A percentile compares a stretch with the other conserved stretches of the same genome.
Conservation (phyloP, 495 filamentous ascomycete genomes). For the Physcia stellaris region DNA sequence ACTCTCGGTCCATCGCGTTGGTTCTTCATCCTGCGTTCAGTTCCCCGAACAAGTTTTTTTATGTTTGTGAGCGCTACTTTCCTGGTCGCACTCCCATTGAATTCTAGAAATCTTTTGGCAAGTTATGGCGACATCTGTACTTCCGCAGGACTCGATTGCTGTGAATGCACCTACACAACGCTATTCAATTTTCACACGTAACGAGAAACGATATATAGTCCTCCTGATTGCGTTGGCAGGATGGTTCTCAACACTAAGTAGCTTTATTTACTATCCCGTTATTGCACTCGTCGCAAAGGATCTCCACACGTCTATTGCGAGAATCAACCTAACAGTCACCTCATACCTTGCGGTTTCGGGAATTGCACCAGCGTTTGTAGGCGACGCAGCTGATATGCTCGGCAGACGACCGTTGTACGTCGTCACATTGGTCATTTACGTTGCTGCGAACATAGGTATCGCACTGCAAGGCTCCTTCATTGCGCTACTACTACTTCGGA, state of each 20-base stretch:
- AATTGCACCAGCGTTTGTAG: constrained; percentile 33
- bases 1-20: too few relatives aligned
- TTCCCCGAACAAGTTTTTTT: too few relatives aligned
- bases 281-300: constrained; percentile 25
- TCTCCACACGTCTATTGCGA: constrained; percentile 20
- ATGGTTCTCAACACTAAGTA: constrained; percentile 24
- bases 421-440: constrained; percentile 28
- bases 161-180: too few relatives aligned
- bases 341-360: constrained; percentile 30
- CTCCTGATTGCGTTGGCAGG: neutral
- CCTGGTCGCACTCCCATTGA: too few relatives aligned
- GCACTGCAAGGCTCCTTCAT: constrained; percentile 29
- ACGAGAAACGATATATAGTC: constrained; percentile 2
- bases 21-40: too few relatives aligned
- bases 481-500: constrained; percentile 35
- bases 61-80: too few relatives aligned
- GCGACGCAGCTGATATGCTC: constrained; percentile 30
- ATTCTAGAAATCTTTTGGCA: too few relatives aligned
- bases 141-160: too few relatives aligned
- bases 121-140: too few relatives aligned
- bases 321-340: constrained; percentile 36
- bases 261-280: constrained; percentile 33
- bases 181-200: constrained; percentile 10
- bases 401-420: constrained; percentile 35
- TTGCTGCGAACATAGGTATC: constrained; percentile 34